These are phyloP conservation scores for Cryptococcus wingfieldii DNA, from an alignment of 1,284 basidiomycete species.

Conservation along the genomic window DNA sequence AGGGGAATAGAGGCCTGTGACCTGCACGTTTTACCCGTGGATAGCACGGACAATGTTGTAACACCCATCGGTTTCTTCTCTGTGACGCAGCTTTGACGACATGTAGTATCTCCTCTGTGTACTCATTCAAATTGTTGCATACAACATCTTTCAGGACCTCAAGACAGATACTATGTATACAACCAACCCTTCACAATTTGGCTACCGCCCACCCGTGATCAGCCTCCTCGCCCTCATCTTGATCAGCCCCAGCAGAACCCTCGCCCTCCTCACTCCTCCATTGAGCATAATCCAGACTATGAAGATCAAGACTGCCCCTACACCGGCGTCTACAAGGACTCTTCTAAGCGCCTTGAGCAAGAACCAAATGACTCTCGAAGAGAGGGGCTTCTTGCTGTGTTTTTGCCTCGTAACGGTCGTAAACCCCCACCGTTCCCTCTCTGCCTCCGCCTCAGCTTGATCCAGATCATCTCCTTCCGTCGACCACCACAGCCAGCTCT, in stretches of 20 bases:
- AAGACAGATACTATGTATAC: slow-evolving; percentile 1
- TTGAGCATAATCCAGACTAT: slow-evolving; percentile 26
- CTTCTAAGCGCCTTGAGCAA: slow-evolving; percentile 31
- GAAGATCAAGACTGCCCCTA: slow-evolving; percentile 26
- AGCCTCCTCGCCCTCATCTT: slow-evolving; percentile 8
- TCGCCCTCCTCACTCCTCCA: slow-evolving; percentile 29
- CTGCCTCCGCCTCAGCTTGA: slow-evolving; percentile 29
- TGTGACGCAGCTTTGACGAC: too few relatives aligned
- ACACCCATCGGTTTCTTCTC: too few relatives aligned
- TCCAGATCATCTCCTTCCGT: slow-evolving; percentile 37
- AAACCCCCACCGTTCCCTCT: slow-evolving; percentile 13
- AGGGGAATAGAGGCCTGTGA: too few relatives aligned
- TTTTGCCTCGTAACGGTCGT: slow-evolving; percentile 18
- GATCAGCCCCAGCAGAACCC: slow-evolving; percentile 13
- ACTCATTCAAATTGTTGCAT: neutral
- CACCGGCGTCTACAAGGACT: slow-evolving; percentile 34
- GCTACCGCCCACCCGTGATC: slow-evolving; percentile 10
- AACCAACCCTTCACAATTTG: neutral
- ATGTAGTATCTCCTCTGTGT: too few relatives aligned
- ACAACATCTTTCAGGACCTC: neutral
- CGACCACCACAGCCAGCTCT: slow-evolving; percentile 33
- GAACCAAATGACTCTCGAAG: slow-evolving; percentile 31
- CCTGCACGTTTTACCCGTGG: too few relatives aligned
- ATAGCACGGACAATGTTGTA: too few relatives aligned
- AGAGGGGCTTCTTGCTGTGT: slow-evolving; percentile 21